These are phyloP conservation scores for Cornus suecica DNA, from an alignment of 148 eudicot genomes.

Conservation along the genomic window DNA sequence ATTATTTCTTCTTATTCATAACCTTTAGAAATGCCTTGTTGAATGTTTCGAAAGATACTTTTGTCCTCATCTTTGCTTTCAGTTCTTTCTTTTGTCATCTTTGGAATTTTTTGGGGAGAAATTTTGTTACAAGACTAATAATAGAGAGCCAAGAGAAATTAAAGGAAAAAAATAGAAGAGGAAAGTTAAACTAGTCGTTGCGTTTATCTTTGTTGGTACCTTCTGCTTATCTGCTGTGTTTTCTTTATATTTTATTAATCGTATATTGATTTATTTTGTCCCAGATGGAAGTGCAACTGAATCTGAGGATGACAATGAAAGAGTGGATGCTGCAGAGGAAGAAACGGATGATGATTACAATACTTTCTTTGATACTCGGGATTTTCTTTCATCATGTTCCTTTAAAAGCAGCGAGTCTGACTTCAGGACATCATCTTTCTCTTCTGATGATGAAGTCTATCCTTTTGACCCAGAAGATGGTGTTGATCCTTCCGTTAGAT, in stretches of 20 bases:
- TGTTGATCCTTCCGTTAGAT: conserved; percentile 51
- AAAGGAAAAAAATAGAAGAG: no score
- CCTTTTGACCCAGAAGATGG: conserved; percentile 46
- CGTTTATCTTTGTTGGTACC: neutral
- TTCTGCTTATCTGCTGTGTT: neutral
- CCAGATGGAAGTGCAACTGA: conserved; percentile 67
- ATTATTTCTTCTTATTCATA: no score
- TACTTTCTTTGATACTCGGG: conserved; percentile 66
- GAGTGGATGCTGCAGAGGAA: conserved; percentile 73
- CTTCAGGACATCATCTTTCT: conserved; percentile 57
- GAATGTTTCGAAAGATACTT: no score
- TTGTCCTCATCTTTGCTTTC: no score
- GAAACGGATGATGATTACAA: conserved; percentile 78
- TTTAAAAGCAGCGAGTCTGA: conserved; percentile 69
- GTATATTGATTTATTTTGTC: conserved; percentile 10
- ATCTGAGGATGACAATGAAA: conserved; percentile 71
- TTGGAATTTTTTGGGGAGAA: no score
- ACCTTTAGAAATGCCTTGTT: no score
- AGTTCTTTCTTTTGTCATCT: no score
- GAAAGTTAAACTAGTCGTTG: no score
- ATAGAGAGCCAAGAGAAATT: no score
- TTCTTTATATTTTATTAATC: neutral
- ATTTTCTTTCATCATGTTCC: conserved; percentile 73
- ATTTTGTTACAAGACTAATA: no score
- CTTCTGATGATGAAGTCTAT: conserved; percentile 60